These are phyloP conservation scores for Cystofilobasidium capitatum DNA, from an alignment of 768 basidiomycete species.

Conservation along the genomic window DNA sequence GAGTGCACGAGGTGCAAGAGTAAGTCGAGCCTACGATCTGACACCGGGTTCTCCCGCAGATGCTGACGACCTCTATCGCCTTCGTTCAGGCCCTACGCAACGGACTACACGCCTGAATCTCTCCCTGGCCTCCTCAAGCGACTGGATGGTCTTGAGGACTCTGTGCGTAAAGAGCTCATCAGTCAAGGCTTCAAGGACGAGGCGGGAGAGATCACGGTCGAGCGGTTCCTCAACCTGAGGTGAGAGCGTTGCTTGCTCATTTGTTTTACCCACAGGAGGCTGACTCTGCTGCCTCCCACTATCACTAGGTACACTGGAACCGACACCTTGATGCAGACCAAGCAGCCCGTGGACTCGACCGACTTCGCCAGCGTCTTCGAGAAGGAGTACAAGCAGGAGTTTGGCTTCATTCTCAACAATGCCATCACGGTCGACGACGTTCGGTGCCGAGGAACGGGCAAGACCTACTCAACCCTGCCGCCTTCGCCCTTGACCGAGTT, in stretches of 20 bases:
- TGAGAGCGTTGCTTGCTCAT: not conserved
- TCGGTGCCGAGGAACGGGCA: conserved; percentile 13
- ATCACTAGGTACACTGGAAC: conserved; percentile 18
- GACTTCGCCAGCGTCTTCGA: conserved; percentile 21
- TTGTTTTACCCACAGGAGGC: too few species aligned
- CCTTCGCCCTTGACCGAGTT: conserved; percentile 9
- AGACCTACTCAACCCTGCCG: conserved; percentile 6
- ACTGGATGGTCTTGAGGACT: conserved; percentile 1
- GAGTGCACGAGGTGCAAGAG: not conserved
- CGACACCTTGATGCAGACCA: conserved; percentile 16
- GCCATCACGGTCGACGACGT: conserved; percentile 23
- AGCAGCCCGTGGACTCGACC: conserved; percentile 3
- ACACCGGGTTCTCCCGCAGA: not conserved
- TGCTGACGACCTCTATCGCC: not conserved
- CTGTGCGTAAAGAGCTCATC: not conserved
- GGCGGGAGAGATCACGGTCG: conserved; percentile 1
- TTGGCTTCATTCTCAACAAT: conserved; percentile 18
- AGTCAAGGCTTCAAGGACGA: conserved; percentile 12
- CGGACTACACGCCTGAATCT: not conserved
- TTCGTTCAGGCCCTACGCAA: conserved; percentile 8
- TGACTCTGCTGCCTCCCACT: not conserved
- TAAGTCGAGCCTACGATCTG: too few species aligned
- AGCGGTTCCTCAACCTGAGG: conserved; percentile 24
- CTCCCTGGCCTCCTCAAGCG: conserved; percentile 1
- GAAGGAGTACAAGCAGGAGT: conserved; percentile 12